These are phyloP conservation scores for Urochloa ruziziensis DNA, from an alignment of 176 grass and related monocot species.

Conservation along the genomic window DNA sequence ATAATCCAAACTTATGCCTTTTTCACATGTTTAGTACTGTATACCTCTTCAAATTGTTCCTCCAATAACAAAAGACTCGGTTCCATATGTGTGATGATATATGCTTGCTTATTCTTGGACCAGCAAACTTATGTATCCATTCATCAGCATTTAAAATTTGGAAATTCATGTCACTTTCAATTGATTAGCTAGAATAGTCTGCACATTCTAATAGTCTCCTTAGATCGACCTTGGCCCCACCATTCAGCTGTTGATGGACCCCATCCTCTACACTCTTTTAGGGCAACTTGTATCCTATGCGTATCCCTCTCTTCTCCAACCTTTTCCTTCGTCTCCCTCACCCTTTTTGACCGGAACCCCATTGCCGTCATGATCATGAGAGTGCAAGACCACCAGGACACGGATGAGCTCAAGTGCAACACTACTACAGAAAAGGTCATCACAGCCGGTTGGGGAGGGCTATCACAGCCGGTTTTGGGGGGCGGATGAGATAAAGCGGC, in stretches of 20 bases:
- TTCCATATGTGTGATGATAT: neutral
- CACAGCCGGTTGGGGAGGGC: no score
- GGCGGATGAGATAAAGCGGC: no score
- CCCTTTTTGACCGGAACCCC: constrained; percentile 15
- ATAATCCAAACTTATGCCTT: neutral
- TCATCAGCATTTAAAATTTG: neutral
- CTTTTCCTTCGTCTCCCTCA: neutral
- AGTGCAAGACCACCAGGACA: neutral
- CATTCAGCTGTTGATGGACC: constrained; percentile 10
- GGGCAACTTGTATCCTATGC: neutral
- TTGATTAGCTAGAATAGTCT: neutral
- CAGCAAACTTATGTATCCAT: neutral
- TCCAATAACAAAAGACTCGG: neutral
- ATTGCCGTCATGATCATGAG: neutral
- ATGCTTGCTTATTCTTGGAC: neutral
- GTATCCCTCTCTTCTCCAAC: neutral
- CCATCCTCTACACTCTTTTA: neutral
- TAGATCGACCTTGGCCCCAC: neutral
- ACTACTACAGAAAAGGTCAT: no score
- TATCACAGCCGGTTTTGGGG: no score
- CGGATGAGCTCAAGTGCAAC: neutral
- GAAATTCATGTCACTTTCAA: neutral
- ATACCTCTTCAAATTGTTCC: neutral
- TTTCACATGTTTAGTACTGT: neutral
- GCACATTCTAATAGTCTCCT: neutral